Percentiles rank a stretch among this genome's conserved stretches.
Conservation (phyloP, 768 basidiomycete species). For the Fibroporia radiculosa region DNA sequence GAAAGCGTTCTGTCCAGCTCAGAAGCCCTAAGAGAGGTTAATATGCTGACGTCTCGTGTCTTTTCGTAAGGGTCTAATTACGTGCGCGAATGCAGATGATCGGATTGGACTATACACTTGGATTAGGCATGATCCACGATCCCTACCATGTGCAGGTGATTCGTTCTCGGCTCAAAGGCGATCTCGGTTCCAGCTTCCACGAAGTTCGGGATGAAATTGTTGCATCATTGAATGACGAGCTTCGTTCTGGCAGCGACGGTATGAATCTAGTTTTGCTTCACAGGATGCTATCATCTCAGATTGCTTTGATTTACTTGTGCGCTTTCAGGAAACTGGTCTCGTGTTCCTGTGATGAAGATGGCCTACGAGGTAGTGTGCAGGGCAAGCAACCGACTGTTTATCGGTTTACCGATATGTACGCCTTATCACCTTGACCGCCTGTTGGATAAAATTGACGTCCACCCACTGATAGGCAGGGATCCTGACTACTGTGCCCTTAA, state of each 20-base stretch:
- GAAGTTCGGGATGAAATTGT: constrained; percentile 39
- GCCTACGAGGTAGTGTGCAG: constrained; percentile 29
- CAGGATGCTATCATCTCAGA: not conserved
- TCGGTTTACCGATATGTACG: constrained; percentile 39
- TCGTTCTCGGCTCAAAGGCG: constrained; percentile 26
- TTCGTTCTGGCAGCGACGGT: constrained; percentile 16
- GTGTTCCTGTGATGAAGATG: constrained; percentile 18
- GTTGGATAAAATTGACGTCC: not conserved
- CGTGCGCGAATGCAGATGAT: constrained; percentile 21
- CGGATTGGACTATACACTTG: constrained; percentile 32
- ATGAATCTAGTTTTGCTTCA: not conserved
- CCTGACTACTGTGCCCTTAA: constrained; percentile 28
- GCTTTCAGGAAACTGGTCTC: constrained; percentile 27
- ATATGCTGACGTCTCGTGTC: not conserved
- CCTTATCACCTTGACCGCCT: not conserved
- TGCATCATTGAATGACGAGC: constrained; percentile 30
- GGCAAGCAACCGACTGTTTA: constrained; percentile 35
- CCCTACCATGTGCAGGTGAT: constrained; percentile 25
- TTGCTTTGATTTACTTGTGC: not conserved
- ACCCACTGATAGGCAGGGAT: constrained; percentile 28
- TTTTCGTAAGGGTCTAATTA: not conserved
- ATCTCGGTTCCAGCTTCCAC: constrained; percentile 29
- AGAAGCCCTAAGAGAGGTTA: constrained; percentile 15
- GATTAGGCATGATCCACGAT: constrained; percentile 20
- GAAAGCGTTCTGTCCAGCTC: constrained; percentile 30